Conservation (phyloP, 225 moss, liverwort and hornwort genomes). For the Bryum argenteum region DNA sequence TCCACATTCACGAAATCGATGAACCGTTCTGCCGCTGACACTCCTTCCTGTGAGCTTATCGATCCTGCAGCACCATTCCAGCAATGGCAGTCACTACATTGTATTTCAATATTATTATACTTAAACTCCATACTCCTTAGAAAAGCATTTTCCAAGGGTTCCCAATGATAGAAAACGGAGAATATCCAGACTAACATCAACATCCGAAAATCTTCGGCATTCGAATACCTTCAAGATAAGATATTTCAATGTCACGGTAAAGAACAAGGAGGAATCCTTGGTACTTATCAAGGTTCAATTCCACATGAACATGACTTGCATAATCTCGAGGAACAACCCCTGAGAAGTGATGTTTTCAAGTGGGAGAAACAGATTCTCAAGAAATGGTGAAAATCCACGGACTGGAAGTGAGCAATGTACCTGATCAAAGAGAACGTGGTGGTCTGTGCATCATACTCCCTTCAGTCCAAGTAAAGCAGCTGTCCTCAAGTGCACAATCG, state of each 20-base stretch:
- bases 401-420: slow-evolving; percentile 11
- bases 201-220: neutral
- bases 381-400: slow-evolving; percentile 3
- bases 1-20: slow-evolving; percentile 22
- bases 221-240: neutral
- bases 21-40: neutral
- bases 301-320: neutral
- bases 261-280: neutral
- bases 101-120: neutral
- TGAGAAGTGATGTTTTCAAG: neutral
- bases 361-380: neutral
- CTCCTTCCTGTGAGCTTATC: slow-evolving; percentile 8
- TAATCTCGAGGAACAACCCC: neutral
- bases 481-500: slow-evolving; percentile 14
- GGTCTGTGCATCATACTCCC: slow-evolving; percentile 17
- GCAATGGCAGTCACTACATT: neutral
- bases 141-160: neutral
- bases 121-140: neutral
- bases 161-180: neutral
- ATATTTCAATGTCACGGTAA: neutral
- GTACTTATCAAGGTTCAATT: neutral
- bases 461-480: slow-evolving; percentile 15
- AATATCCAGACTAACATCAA: neutral
- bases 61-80: slow-evolving; percentile 32
- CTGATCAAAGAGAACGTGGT: slow-evolving; percentile 21